Evolutionary conservation across 2,329 filamentous ascomycete genomes (phyloP).

Genomic region (Penicillium digitatum): DNA sequence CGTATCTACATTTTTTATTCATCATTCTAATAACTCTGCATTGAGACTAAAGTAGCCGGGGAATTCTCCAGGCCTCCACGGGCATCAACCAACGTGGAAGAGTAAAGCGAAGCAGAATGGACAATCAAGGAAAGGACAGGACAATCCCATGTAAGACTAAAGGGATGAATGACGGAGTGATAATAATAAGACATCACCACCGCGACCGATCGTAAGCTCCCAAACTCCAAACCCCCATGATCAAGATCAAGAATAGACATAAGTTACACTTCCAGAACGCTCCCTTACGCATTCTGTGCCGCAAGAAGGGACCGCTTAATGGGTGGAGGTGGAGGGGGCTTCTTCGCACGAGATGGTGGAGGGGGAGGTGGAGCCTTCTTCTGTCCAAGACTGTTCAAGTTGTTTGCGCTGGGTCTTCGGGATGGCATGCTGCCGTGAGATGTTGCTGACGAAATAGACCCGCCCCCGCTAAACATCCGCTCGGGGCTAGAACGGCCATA

Average conservation of each 20-base stretch:
- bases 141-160: background rate
- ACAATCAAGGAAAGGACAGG: conserved; percentile 2
- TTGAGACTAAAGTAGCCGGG: background rate
- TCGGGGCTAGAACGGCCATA: conserved; percentile 49
- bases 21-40: background rate
- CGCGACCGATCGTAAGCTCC: background rate
- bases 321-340: conserved; percentile 61
- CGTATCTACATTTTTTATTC: background rate
- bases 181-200: conserved; percentile 6
- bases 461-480: conserved; percentile 43
- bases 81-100: background rate
- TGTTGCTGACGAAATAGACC: conserved; percentile 53
- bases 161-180: background rate
- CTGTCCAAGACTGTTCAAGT: conserved; percentile 29
- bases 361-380: conserved; percentile 62
- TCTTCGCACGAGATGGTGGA: conserved; percentile 60
- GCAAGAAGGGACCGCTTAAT: conserved; percentile 52
- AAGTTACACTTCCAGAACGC: conserved; percentile 7
- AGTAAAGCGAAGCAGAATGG: background rate
- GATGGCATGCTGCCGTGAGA: conserved; percentile 51
- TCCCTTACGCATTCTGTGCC: conserved; percentile 23
- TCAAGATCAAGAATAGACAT: conserved; percentile 1
- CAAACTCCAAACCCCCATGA: conserved; percentile 14
- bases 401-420: conserved; percentile 50
- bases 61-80: background rate